phyloP scores from a whole-genome alignment of 768 basidiomycete species.

The Pulveroboletus sp. region DNA sequence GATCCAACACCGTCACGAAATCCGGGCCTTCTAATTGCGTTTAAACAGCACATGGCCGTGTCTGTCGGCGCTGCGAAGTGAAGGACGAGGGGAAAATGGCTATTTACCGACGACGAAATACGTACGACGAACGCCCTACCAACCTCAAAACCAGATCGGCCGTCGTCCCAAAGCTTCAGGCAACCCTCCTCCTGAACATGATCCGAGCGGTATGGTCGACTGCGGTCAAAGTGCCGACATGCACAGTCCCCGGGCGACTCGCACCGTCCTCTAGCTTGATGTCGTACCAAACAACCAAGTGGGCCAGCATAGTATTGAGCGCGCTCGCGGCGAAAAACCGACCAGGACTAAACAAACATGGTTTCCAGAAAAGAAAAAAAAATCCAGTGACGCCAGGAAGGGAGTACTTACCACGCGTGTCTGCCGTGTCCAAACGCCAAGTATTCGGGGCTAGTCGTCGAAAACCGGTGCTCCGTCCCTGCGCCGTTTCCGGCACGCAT shows the following conservation, averaged over 20 bases:
- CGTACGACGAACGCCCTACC: too few relatives aligned
- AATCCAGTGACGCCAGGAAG: too few relatives aligned
- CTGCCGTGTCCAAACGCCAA: constrained; percentile 34
- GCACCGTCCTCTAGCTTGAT: background rate
- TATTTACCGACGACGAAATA: too few relatives aligned
- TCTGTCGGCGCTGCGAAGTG: too few relatives aligned
- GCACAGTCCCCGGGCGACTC: background rate
- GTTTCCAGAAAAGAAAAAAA: too few relatives aligned
- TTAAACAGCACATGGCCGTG: too few relatives aligned
- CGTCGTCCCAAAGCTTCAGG: too few relatives aligned
- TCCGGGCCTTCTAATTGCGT: too few relatives aligned
- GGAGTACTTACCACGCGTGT: constrained; percentile 10
- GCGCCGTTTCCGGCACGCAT: constrained; percentile 31
- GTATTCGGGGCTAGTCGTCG: constrained; percentile 30
- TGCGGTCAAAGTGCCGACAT: background rate
- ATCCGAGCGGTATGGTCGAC: background rate
- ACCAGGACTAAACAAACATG: too few relatives aligned
- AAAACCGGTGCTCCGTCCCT: constrained; percentile 30
- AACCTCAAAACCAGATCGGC: too few relatives aligned
- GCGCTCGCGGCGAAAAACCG: constrained; percentile 8
- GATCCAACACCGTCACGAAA: too few relatives aligned
- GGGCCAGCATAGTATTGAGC: constrained; percentile 14
- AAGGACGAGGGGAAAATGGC: too few relatives aligned
- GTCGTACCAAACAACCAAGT: background rate
- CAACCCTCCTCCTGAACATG: background rate